Percentiles rank a stretch among this genome's conserved stretches.
Evolutionary conservation across 1,139 yeast species (phyloP).

Genomic region (Hansenula sp.): DNA sequence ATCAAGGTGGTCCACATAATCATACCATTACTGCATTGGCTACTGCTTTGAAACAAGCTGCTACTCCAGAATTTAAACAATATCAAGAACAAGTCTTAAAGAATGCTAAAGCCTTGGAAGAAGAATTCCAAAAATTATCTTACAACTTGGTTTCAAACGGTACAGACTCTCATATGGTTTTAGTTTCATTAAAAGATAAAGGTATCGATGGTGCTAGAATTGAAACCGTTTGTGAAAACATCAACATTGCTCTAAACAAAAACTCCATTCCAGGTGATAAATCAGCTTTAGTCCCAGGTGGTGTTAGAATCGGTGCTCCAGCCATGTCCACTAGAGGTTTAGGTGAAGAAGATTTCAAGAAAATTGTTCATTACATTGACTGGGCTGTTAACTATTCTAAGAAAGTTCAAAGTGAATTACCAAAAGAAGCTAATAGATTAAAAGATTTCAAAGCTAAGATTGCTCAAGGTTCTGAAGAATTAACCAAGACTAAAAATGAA

Average conservation of each 20-base stretch:
- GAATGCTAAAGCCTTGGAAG: constrained; percentile 77
- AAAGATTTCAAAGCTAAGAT: constrained; percentile 89
- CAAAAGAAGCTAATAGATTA: constrained; percentile 85
- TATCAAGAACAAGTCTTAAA: constrained; percentile 80
- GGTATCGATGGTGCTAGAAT: constrained; percentile 94
- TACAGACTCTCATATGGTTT: constrained; percentile 90
- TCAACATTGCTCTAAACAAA: constrained; percentile 92
- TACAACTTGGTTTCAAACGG: constrained; percentile 86
- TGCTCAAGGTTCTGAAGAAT: constrained; percentile 64
- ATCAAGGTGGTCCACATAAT: constrained; percentile 99
- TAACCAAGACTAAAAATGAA: constrained; percentile 68
- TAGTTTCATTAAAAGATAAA: constrained; percentile 79
- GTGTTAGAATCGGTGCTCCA: constrained; percentile 95
- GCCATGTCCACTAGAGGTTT: constrained; percentile 98
- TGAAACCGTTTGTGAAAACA: constrained; percentile 84
- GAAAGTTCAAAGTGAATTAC: constrained; percentile 61
- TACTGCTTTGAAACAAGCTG: constrained; percentile 88
- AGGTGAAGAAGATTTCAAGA: constrained; percentile 69
- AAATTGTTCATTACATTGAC: constrained; percentile 76
- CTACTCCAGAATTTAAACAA: constrained; percentile 77
- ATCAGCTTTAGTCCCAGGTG: constrained; percentile 93
- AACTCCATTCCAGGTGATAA: constrained; percentile 96
- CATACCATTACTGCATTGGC: constrained; percentile 96
- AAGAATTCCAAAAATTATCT: constrained; percentile 55
- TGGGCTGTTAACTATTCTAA: constrained; percentile 69